Evolutionary conservation across 2,329 filamentous ascomycete species (phyloP).

Genomic region (Cylindrodendrum hubeiense): DNA sequence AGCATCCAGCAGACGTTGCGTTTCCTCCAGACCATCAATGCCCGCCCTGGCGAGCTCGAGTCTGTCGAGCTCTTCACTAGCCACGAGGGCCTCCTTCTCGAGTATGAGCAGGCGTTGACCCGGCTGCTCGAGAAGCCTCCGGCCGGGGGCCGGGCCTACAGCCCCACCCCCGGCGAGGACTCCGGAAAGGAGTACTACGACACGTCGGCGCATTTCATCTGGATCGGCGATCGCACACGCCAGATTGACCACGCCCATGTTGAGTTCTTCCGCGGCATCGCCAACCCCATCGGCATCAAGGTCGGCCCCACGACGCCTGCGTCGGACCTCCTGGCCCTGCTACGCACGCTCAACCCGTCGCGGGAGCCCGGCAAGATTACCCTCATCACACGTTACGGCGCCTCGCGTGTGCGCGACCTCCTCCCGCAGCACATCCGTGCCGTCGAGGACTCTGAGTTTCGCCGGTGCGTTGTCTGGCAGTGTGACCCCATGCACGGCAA

Average conservation of each 20-base stretch:
- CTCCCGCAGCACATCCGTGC: slow-evolving; percentile 89
- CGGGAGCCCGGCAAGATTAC: slow-evolving; percentile 93
- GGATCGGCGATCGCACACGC: slow-evolving; percentile 96
- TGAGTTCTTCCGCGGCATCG: slow-evolving; percentile 96
- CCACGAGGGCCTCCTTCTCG: slow-evolving; percentile 92
- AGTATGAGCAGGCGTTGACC: slow-evolving; percentile 93
- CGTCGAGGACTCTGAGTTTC: slow-evolving; percentile 82
- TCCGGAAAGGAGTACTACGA: slow-evolving; percentile 81
- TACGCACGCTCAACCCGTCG: slow-evolving; percentile 86
- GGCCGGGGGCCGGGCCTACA: slow-evolving; percentile 47
- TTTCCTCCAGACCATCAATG: slow-evolving; percentile 95
- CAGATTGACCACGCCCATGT: slow-evolving; percentile 95
- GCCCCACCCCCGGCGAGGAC: slow-evolving; percentile 58
- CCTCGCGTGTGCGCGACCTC: slow-evolving; percentile 78
- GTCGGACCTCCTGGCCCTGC: slow-evolving; percentile 80
- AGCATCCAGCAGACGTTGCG: slow-evolving; percentile 92
- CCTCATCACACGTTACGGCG: slow-evolving; percentile 95
- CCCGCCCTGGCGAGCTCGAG: slow-evolving; percentile 84
- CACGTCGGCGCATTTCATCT: slow-evolving; percentile 96
- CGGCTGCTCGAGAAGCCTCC: slow-evolving; percentile 77
- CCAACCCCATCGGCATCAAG: slow-evolving; percentile 97
- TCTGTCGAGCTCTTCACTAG: slow-evolving; percentile 96
- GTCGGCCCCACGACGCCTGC: slow-evolving; percentile 88
- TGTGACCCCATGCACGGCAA: slow-evolving; percentile 99
- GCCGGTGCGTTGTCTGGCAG: slow-evolving; percentile 86